Conservation (phyloP, 495 filamentous ascomycete species). For the Neurospora sp. region DNA sequence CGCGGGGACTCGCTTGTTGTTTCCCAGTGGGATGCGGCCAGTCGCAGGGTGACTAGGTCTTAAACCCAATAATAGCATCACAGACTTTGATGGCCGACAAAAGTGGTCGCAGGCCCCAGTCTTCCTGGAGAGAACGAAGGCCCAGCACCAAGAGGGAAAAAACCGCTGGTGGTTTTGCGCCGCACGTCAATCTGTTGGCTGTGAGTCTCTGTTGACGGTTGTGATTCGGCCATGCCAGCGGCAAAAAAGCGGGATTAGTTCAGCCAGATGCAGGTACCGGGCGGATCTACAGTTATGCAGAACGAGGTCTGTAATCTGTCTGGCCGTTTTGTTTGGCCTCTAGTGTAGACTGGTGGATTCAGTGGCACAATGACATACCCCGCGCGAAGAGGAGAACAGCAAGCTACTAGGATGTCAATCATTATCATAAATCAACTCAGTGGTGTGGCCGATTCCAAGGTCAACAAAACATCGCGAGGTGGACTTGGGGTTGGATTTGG, state of each 20-base stretch:
- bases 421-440: background rate
- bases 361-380: background rate
- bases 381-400: background rate
- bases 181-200: background rate
- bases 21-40: background rate
- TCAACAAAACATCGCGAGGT: background rate
- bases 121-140: background rate
- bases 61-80: background rate
- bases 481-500: background rate
- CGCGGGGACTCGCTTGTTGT: background rate
- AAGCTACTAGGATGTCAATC: background rate
- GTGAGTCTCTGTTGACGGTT: background rate
- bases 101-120: background rate
- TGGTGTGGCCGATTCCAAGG: background rate
- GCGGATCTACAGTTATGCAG: background rate
- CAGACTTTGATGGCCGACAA: background rate
- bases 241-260: background rate
- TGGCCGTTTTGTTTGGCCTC: background rate
- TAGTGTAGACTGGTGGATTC: background rate
- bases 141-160: background rate
- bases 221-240: background rate
- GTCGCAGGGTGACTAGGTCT: background rate
- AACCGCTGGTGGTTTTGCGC: background rate
- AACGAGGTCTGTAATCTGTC: background rate
- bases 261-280: background rate